Evolutionary conservation across 805 yeast species (phyloP).

Genomic region (Metschnikowia picachoensis): DNA sequence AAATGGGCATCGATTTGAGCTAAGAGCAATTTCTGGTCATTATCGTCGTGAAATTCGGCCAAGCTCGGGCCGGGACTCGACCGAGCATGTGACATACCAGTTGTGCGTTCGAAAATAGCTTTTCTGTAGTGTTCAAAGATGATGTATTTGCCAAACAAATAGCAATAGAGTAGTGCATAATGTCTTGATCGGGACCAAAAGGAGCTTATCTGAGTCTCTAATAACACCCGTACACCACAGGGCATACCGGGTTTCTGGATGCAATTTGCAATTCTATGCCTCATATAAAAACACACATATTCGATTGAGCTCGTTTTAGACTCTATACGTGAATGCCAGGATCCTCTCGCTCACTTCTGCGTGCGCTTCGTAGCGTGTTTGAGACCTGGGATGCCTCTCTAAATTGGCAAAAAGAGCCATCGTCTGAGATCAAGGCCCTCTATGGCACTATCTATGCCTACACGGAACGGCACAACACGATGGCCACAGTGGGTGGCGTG

Average conservation of each 20-base stretch:
- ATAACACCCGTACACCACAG: conserved; percentile 4
- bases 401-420: conserved; percentile 11
- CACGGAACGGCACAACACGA: conserved; percentile 32
- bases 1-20: conserved; percentile 1
- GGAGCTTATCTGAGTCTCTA: background rate
- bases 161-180: no score
- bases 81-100: background rate
- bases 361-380: conserved; percentile 12
- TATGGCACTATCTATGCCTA: conserved; percentile 15
- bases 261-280: background rate
- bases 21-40: background rate
- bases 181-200: no score
- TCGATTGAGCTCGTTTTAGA: background rate
- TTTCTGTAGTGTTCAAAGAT: no score
- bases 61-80: background rate
- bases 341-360: conserved; percentile 15
- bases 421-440: conserved; percentile 9
- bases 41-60: background rate
- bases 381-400: conserved; percentile 12
- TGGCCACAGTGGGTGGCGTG: conserved; percentile 26
- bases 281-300: background rate
- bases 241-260: no score
- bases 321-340: conserved; percentile 10
- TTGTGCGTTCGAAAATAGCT: background rate
- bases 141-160: no score